These are phyloP conservation scores for Colletotrichum tofieldiae DNA, from an alignment of 2,329 filamentous ascomycete genomes.

Conservation along the genomic window DNA sequence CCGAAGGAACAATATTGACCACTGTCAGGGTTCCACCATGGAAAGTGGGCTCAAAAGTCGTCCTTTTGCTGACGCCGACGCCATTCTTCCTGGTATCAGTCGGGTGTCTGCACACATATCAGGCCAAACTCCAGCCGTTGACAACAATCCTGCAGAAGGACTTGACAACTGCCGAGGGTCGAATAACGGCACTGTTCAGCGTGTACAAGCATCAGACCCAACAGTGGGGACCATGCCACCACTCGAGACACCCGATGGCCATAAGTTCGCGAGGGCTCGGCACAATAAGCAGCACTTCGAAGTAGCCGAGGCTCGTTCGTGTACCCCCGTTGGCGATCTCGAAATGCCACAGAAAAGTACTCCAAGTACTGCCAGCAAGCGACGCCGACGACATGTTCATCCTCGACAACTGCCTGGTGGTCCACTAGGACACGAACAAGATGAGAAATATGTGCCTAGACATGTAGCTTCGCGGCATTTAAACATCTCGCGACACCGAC, in stretches of 20 bases:
- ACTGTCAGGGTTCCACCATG: background rate
- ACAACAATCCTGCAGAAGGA: background rate
- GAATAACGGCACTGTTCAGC: background rate
- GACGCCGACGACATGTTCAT: background rate
- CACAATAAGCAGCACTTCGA: background rate
- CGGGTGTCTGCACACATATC: background rate
- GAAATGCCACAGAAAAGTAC: conserved; percentile 18
- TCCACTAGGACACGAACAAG: background rate
- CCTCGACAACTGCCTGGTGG: background rate
- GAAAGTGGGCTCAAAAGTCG: background rate
- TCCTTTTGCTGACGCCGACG: conserved; percentile 31
- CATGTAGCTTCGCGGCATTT: conserved; percentile 5
- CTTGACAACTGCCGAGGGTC: too few species aligned
- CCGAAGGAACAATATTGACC: background rate
- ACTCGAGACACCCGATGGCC: background rate
- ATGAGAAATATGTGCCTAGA: background rate
- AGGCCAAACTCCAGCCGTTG: background rate
- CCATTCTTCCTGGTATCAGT: background rate
- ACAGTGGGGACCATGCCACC: background rate
- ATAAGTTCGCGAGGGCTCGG: background rate
- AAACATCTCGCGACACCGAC: conserved; percentile 16
- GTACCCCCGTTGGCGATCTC: conserved; percentile 22
- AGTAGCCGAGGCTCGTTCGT: background rate
- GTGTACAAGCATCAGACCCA: background rate
- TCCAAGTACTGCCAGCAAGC: background rate